A percentile compares a stretch with the other conserved stretches of the same genome.
Evolutionary conservation across 2,329 filamentous ascomycete species (phyloP).

Genomic region (Herpotrichia juniperi): DNA sequence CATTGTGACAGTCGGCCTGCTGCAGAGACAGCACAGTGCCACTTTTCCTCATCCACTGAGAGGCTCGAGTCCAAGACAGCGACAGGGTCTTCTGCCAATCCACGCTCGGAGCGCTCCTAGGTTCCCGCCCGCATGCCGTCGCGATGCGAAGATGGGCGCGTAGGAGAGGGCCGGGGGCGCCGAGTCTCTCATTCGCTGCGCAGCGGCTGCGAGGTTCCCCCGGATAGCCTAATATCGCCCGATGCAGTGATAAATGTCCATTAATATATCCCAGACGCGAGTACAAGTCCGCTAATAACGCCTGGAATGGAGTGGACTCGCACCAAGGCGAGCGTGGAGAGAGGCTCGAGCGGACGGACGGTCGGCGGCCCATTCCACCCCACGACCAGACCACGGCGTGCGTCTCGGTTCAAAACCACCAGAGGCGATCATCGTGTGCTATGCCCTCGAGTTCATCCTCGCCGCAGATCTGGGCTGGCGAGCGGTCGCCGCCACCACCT

Average conservation of each 20-base stretch:
- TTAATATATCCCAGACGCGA: constrained; percentile 35
- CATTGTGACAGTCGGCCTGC: constrained; percentile 32
- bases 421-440: constrained; percentile 32
- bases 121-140: constrained; percentile 31
- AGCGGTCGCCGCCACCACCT: constrained; percentile 20
- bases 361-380: constrained; percentile 16
- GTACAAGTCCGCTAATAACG: constrained; percentile 6
- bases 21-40: constrained; percentile 43
- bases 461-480: constrained; percentile 27
- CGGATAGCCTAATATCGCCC: constrained; percentile 27
- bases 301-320: background rate
- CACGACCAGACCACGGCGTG: background rate
- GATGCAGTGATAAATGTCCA: constrained; percentile 31
- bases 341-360: constrained; percentile 21
- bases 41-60: constrained; percentile 35
- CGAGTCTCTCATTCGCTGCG: constrained; percentile 37
- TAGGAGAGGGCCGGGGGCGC: constrained; percentile 34
- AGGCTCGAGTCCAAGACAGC: constrained; percentile 24
- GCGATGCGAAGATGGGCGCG: constrained; percentile 37
- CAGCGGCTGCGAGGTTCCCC: constrained; percentile 12
- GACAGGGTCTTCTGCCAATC: constrained; percentile 34
- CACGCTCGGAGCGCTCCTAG: constrained; percentile 18
- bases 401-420: constrained; percentile 20
- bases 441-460: background rate
- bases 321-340: background rate